Conservation (phyloP, 2,329 filamentous ascomycete species). For the Ceratocystiopsis minuta region DNA sequence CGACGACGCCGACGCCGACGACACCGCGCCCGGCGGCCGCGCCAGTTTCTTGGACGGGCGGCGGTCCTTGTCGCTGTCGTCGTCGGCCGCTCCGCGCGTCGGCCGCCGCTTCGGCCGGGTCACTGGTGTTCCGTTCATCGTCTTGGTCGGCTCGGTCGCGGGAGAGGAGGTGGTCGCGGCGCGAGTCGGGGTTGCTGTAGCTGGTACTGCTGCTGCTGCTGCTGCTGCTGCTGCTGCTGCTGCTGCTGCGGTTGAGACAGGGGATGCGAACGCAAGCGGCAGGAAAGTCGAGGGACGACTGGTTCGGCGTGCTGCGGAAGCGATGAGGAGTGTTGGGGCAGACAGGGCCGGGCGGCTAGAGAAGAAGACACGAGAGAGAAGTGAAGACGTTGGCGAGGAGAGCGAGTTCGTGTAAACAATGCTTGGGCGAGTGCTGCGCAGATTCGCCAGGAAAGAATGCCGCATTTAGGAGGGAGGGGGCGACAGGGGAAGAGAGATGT, state of each 20-base stretch:
- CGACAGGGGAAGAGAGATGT: neutral
- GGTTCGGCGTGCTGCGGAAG: too few species aligned
- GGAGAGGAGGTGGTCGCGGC: too few species aligned
- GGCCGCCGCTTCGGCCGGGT: slow-evolving; percentile 11
- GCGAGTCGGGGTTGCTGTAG: too few species aligned
- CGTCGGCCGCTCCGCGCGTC: slow-evolving; percentile 3
- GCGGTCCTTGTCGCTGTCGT: slow-evolving; percentile 7
- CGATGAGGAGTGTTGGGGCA: too few species aligned
- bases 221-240: too few species aligned
- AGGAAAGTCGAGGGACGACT: neutral
- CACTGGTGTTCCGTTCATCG: slow-evolving; percentile 11
- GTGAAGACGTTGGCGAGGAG: too few species aligned
- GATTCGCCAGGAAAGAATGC: slow-evolving; percentile 5
- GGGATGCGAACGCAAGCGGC: too few species aligned
- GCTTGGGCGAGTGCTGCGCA: slow-evolving; percentile 9
- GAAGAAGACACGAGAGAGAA: too few species aligned
- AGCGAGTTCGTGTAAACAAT: neutral
- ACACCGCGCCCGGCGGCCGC: neutral
- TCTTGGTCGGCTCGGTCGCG: neutral
- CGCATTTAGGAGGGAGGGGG: slow-evolving; percentile 5
- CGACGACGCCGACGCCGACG: too few species aligned
- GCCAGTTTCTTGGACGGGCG: slow-evolving; percentile 10
- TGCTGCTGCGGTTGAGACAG: too few species aligned
- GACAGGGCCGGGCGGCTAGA: too few species aligned
- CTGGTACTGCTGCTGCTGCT: too few species aligned